Base-by-base conservation (phyloP, 2,329 filamentous ascomycete genomes). In the Sporothrix brasiliensis region DNA sequence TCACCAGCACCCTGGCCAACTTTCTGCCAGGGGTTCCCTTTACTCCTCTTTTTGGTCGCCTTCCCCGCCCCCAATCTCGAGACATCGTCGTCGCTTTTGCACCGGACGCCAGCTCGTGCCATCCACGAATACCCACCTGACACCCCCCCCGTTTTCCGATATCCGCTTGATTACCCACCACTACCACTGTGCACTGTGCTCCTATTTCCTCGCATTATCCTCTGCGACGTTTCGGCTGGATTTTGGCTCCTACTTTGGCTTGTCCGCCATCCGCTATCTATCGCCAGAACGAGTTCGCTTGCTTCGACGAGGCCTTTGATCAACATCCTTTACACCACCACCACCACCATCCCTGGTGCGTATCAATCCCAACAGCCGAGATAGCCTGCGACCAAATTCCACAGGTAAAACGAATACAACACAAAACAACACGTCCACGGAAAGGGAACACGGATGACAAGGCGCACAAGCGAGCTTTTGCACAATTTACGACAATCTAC, bases 131-230 rank as follows among this genome's bases (percentile, higher is more conserved):
- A 14, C 63, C 66, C 68, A 69, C 68, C 68, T 69, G 56, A 53
- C 56, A 34, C 47, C 67, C 24, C 67, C 24, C 67, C 53, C 44
- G 67, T 61, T 41, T 11, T 61, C 67, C 67, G 56, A 44, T 69
- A 41, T 47, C 54, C 67, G 67, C 47, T 53, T 53, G 41, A 60
- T 61, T 69, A 61, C 54, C 67, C 67, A 69, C 67, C 54, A 69
- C 67, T 60, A 68, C 60, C 67, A 61, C 67, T 50, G 0, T 21
- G 19, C 67, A 53, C 67, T 50, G 0, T 21, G 19, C 30, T 30
- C 7, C 27, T 44, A 34, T 61, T 53, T 67, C 47, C 30, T 53
- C 49, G 47, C 49, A 10, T 21, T 49, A 39, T 19, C 19, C 68
- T 49, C 68, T 47, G 54, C 56, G 67, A 63, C 67, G 30, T 61